Evolutionary conservation across 2,329 filamentous ascomycete genomes (phyloP), one percentile per base, ranked within the genome.

Genomic region (Teratosphaeria zuluensis): DNA sequence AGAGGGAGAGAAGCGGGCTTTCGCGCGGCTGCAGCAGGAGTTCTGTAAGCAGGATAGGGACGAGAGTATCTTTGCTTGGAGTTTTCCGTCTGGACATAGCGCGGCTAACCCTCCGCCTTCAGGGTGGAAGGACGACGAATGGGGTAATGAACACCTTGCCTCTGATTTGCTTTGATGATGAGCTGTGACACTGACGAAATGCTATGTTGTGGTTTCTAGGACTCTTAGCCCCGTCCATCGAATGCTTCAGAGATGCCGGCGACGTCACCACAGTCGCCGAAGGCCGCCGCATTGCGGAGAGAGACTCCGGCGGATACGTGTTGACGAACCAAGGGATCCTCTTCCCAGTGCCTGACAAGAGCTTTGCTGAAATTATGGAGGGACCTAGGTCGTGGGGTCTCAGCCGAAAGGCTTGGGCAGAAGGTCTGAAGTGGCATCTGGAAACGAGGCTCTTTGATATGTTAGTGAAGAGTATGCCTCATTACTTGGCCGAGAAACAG

Each of bases 1-100:
- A 0, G 69, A 71, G 56, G 67, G 67, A 21, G 30, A 31, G 3
- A 51, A 55, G n/a, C 30, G 56, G 7, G 58, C 59, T 7, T 51
- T 42, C 1, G 46, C 65, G 61, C 51, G 62, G 9, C 30, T 61
- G 2, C 53, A 51, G 54, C 28, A 54, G 2, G 31, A 53, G 19
- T 33, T 58, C 19, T 30, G 55, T 3, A 59, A 56, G 28, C 35
- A 42, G 35, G n/a, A 16, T 14, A 42, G 35, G 35, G 35, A 42
- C 35, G 35, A 42, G 35, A 42, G 35, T 42, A 42, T 42, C 35
- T 42, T 42, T 16, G 35, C 35, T 42, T 42, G 35, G 35, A 42
- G 12, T 16, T 16, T 42, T 2, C 35, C 35, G 35, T 11, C 35
- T 12, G n/a, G 35, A 16, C 14, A 42, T 5, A 16, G n/a, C 35